A percentile compares a stretch with the other conserved stretches of the same genome.
Evolutionary conservation across 2,329 filamentous ascomycete genomes (phyloP).

Genomic region (Metarhizium sp.): DNA sequence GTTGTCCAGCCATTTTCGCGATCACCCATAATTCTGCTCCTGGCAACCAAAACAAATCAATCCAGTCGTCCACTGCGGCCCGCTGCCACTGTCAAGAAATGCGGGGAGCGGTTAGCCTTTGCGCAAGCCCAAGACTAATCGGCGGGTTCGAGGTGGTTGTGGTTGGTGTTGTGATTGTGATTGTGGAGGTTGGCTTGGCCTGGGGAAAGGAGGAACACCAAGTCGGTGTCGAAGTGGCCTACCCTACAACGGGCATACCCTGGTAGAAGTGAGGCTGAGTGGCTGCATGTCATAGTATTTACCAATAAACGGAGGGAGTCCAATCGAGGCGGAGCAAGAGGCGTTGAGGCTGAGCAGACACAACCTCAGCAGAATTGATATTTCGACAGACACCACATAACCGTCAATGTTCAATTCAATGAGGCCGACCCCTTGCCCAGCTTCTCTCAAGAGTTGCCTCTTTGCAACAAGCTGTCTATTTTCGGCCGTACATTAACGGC

Average conservation of each 20-base stretch:
- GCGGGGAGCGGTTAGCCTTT: not conserved
- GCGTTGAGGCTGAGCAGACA: not conserved
- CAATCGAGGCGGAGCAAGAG: not conserved
- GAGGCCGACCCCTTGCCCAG: too few relatives aligned
- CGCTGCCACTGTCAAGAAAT: not conserved
- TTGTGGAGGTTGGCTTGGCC: not conserved
- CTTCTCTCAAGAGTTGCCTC: too few relatives aligned
- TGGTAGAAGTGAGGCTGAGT: not conserved
- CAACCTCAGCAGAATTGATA: not conserved
- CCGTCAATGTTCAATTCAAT: too few relatives aligned
- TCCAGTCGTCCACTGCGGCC: not conserved
- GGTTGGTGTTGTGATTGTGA: not conserved
- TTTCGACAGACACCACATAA: not conserved
- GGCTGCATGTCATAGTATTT: too few relatives aligned
- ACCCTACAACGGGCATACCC: not conserved
- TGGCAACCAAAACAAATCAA: not conserved
- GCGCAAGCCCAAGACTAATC: not conserved
- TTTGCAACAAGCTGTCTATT: too few relatives aligned
- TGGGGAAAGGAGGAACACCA: not conserved
- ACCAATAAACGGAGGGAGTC: too few relatives aligned
- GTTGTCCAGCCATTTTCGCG: slow-evolving; percentile 22
- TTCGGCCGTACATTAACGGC: too few relatives aligned
- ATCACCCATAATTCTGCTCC: slow-evolving; percentile 16
- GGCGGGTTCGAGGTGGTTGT: not conserved
- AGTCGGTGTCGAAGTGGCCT: not conserved